A percentile compares a stretch with the other conserved stretches of the same genome.
Evolutionary conservation across 106 monocot genomes (phyloP).

Genomic region (Dendrobium officinale): DNA sequence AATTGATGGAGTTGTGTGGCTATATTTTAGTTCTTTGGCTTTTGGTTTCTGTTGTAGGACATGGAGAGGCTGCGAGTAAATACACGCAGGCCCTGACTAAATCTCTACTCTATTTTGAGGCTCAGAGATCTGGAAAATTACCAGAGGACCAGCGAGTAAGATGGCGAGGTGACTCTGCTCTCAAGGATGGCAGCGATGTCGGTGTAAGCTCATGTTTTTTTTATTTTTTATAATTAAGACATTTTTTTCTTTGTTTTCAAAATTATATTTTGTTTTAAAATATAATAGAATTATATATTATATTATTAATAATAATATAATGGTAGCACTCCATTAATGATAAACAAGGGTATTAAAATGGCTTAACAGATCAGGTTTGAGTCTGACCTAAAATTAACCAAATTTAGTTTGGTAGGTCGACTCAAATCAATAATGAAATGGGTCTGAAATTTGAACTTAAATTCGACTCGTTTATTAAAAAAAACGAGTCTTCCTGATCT

Average conservation of each 20-base stretch:
- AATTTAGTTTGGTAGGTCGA: too few relatives aligned
- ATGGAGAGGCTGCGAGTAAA: constrained; percentile 11
- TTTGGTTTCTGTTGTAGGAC: neutral
- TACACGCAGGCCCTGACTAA: constrained; percentile 37
- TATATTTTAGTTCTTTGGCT: neutral
- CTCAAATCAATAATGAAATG: too few relatives aligned
- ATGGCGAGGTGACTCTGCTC: constrained; percentile 54
- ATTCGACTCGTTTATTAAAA: too few relatives aligned
- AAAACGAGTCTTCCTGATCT: neutral
- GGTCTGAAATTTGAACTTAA: too few relatives aligned
- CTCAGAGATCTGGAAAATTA: constrained; percentile 45
- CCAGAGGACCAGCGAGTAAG: constrained; percentile 32
- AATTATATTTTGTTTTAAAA: neutral
- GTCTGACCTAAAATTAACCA: too few relatives aligned
- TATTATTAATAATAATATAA: too few relatives aligned
- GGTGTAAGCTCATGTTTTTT: constrained; percentile 13
- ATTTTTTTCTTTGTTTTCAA: neutral
- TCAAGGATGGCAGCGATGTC: constrained; percentile 36
- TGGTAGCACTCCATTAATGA: too few relatives aligned
- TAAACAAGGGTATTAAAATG: too few relatives aligned
- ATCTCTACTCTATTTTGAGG: constrained; percentile 51
- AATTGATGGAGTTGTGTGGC: neutral
- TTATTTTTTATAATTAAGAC: neutral
- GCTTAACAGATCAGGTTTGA: too few relatives aligned
- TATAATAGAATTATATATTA: too few relatives aligned